These are phyloP conservation scores for Trichosporon sp. DNA, from an alignment of 1,284 basidiomycete species.

Conservation along the genomic window DNA sequence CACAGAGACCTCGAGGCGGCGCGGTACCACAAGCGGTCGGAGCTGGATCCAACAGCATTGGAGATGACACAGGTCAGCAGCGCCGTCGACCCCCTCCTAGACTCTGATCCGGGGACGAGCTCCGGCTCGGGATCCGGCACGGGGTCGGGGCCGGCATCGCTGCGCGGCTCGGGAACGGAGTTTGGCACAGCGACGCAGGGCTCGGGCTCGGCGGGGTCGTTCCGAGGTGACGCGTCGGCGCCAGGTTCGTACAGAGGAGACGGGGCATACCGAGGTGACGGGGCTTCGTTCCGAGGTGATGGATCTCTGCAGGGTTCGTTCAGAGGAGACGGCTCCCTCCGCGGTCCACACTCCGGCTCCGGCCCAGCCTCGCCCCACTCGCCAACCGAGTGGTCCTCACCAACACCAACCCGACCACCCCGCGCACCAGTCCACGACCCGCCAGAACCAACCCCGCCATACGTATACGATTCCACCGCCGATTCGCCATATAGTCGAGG, in stretches of 20 bases:
- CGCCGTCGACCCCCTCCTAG: not conserved
- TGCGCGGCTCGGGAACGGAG: too few relatives aligned
- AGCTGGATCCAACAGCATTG: not conserved
- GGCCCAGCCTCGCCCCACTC: not conserved
- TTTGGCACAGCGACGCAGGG: too few relatives aligned
- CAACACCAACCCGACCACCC: not conserved
- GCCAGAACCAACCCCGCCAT: not conserved
- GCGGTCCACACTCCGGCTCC: too few relatives aligned
- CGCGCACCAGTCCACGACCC: not conserved
- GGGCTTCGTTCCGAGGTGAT: too few relatives aligned
- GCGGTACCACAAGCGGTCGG: not conserved
- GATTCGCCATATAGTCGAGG: not conserved
- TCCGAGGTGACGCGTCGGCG: too few relatives aligned
- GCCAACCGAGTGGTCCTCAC: not conserved
- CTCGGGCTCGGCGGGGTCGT: too few relatives aligned
- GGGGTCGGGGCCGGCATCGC: too few relatives aligned
- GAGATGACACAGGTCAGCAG: not conserved
- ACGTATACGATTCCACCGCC: not conserved
- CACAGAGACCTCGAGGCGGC: conserved; percentile 1
- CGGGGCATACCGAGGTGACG: too few relatives aligned
- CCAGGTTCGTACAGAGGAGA: too few relatives aligned
- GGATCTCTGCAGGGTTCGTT: too few relatives aligned
- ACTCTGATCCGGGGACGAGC: not conserved
- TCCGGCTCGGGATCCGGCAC: too few relatives aligned
- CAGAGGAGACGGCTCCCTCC: too few relatives aligned